phyloP scores from a whole-genome alignment of 441 rosid species.

The Lepidium campestre region DNA sequence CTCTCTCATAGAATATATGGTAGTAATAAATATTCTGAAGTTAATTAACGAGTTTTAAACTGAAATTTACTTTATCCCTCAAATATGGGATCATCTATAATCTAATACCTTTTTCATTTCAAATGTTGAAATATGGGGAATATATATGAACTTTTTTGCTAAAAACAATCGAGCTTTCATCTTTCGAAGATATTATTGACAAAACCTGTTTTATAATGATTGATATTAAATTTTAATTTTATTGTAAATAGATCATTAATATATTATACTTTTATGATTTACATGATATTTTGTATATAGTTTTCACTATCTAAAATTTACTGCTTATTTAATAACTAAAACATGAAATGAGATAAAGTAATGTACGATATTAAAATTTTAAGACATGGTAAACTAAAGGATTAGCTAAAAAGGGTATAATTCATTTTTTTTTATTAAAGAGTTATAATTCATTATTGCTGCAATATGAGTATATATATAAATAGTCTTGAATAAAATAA shows the following conservation, averaged over 20 bases:
- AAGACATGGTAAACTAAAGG: neutral
- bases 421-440: no score
- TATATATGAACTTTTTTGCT: no score
- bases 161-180: no score
- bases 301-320: neutral
- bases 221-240: no score
- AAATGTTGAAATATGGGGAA: no score
- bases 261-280: no score
- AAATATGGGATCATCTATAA: no score
- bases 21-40: neutral
- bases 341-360: neutral
- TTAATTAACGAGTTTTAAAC: neutral
- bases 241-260: no score
- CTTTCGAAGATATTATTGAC: no score
- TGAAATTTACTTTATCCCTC: no score
- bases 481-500: neutral
- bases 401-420: neutral
- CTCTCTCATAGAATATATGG: neutral
- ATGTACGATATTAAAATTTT: neutral
- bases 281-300: neutral
- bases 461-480: neutral
- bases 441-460: neutral
- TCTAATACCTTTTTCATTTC: no score
- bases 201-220: no score
- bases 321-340: neutral